Evolutionary conservation across 495 filamentous ascomycete species (phyloP).

Genomic region (Lasiosphaeris hirsuta): DNA sequence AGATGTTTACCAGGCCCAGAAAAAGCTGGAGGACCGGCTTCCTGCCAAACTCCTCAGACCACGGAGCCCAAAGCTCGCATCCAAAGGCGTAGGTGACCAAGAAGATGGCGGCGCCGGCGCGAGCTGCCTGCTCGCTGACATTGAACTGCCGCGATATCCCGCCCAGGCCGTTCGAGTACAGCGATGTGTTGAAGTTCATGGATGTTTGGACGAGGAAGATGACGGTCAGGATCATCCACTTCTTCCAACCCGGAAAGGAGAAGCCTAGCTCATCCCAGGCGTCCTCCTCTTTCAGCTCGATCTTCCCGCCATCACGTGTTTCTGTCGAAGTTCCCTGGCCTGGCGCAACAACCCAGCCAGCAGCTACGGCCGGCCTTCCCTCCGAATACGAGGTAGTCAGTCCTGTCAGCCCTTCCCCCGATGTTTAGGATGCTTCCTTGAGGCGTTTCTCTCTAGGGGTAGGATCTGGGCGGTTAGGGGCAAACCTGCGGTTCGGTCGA

Average conservation of each 20-base stretch:
- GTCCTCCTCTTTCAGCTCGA: slow-evolving; percentile 61
- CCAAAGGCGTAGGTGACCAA: slow-evolving; percentile 73
- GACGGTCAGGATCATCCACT: slow-evolving; percentile 70
- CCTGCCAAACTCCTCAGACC: slow-evolving; percentile 76
- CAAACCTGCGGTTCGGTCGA: too few relatives aligned
- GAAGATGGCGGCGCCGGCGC: slow-evolving; percentile 67
- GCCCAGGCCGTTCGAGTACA: slow-evolving; percentile 63
- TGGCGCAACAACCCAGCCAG: not conserved
- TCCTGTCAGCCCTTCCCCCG: not conserved
- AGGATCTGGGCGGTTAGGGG: too few relatives aligned
- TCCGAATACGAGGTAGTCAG: not conserved
- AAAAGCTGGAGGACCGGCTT: slow-evolving; percentile 69
- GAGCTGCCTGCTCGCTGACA: slow-evolving; percentile 61
- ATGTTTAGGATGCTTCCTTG: not conserved
- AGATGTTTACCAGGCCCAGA: slow-evolving; percentile 69
- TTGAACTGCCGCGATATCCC: slow-evolving; percentile 60
- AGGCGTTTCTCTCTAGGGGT: too few relatives aligned
- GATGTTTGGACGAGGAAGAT: slow-evolving; percentile 76
- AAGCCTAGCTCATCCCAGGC: slow-evolving; percentile 65
- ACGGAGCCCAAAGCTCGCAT: slow-evolving; percentile 80
- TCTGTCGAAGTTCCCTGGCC: not conserved
- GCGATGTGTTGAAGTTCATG: slow-evolving; percentile 81
- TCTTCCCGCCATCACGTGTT: slow-evolving; percentile 26
- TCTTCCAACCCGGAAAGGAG: slow-evolving; percentile 61
- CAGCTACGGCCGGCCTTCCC: too few relatives aligned